phyloP scores from a whole-genome alignment of 2,329 filamentous ascomycete genomes.

The Emergomyces orientalis region DNA sequence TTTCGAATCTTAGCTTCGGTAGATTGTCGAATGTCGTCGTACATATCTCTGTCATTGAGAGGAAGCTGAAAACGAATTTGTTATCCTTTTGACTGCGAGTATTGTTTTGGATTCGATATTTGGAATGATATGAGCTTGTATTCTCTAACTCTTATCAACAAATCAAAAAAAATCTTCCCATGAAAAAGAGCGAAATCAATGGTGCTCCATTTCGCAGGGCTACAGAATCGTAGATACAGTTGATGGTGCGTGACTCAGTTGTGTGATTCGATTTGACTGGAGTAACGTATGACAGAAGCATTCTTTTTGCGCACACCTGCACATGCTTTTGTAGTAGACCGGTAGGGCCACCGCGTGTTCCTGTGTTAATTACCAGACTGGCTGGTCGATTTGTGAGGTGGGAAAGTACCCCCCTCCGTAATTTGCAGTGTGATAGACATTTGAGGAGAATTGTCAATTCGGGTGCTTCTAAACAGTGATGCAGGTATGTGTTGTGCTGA shows the following conservation, averaged over 20 bases:
- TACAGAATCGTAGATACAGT: not conserved
- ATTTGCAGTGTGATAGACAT: not conserved
- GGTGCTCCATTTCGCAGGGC: not conserved
- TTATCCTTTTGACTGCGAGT: not conserved
- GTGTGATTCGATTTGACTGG: not conserved
- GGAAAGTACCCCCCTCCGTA: not conserved
- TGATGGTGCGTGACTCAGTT: not conserved
- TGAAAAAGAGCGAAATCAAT: not conserved
- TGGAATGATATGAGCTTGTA: not conserved
- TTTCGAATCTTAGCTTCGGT: not conserved
- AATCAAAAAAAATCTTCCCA: not conserved
- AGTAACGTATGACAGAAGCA: not conserved
- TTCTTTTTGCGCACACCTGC: not conserved
- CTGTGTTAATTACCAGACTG: not conserved
- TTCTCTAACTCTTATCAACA: not conserved
- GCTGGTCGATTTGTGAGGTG: not conserved
- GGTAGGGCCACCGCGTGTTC: not conserved
- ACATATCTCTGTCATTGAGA: not conserved
- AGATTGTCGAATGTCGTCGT: not conserved
- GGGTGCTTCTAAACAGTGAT: not conserved
- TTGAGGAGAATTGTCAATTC: not conserved
- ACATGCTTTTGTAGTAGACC: not conserved
- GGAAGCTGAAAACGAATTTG: not conserved
- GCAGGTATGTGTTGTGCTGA: not conserved
- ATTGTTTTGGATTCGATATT: not conserved